Percentiles rank a stretch among this genome's conserved stretches.
Conservation (phyloP, 768 basidiomycete genomes). For the Boletellus sp. region DNA sequence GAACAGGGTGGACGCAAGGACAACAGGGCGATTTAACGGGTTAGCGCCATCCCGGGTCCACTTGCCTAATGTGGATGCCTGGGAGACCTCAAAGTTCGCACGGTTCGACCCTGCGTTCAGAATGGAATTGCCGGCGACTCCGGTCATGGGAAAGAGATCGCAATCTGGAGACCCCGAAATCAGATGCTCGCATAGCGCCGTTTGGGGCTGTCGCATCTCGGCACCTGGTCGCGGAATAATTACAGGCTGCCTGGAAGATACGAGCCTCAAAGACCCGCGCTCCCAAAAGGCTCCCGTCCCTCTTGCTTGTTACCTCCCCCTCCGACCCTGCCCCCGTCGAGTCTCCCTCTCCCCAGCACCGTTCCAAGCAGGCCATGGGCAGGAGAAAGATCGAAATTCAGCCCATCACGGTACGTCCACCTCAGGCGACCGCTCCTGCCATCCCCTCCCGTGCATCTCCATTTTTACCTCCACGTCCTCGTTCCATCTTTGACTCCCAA, state of each 20-base stretch:
- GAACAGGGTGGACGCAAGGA: constrained; percentile 3
- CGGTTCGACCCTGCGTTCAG: neutral
- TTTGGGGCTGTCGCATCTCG: constrained; percentile 34
- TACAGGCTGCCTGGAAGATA: constrained; percentile 35
- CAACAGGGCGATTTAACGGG: constrained; percentile 7
- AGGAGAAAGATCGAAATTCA: constrained; percentile 81
- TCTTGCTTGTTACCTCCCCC: constrained; percentile 17
- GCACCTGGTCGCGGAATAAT: constrained; percentile 39
- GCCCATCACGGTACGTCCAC: constrained; percentile 64
- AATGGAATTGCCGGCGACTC: constrained; percentile 14
- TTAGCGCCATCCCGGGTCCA: neutral
- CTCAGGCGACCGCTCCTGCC: constrained; percentile 21
- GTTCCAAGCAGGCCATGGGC: constrained; percentile 46
- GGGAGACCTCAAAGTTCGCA: constrained; percentile 11
- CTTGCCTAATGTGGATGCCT: neutral
- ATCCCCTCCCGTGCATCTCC: constrained; percentile 19
- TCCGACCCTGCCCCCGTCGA: constrained; percentile 22
- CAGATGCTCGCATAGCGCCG: constrained; percentile 32
- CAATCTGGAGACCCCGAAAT: constrained; percentile 26
- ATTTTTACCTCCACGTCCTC: constrained; percentile 26
- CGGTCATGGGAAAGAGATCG: constrained; percentile 20
- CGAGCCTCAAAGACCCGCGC: constrained; percentile 31
- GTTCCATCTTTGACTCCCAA: constrained; percentile 31
- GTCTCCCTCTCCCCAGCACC: constrained; percentile 4
- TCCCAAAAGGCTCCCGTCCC: constrained; percentile 33